phyloP scores from a whole-genome alignment of 139 green algal species.

The Tetraselmis striata region DNA sequence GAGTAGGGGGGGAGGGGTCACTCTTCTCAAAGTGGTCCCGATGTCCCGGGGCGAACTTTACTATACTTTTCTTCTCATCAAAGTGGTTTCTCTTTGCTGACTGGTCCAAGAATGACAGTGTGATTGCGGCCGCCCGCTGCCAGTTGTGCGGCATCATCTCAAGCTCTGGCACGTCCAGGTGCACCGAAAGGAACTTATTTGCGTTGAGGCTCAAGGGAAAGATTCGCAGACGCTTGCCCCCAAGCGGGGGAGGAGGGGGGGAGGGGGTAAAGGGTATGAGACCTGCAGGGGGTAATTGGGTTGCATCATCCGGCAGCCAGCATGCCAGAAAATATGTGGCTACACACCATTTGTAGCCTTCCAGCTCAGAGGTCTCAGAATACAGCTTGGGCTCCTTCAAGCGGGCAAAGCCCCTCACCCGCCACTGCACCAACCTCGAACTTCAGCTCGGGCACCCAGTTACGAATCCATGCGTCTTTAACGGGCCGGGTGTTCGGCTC shows the following conservation, averaged over 20 bases:
- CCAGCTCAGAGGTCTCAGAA: conserved; percentile 10
- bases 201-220: conserved; percentile 56
- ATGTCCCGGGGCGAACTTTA: no score
- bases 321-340: no score
- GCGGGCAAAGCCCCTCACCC: neutral
- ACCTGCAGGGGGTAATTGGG: no score
- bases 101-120: conserved; percentile 71
- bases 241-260: neutral
- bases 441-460: no score
- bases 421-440: neutral
- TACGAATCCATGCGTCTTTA: no score
- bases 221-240: conserved; percentile 64
- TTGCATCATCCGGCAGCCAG: no score
- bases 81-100: conserved; percentile 26
- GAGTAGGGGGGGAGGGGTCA: conserved; percentile 1
- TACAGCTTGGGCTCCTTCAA: conserved; percentile 9
- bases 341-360: conserved; percentile 15
- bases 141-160: conserved; percentile 39
- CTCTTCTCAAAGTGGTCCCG: conserved; percentile 65
- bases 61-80: no score
- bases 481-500: no score
- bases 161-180: conserved; percentile 66
- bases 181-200: conserved; percentile 52
- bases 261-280: neutral
- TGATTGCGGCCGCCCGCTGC: conserved; percentile 67